Evolutionary conservation across 305 asterid genomes (phyloP).

Genomic region (Salvia sclarea): DNA sequence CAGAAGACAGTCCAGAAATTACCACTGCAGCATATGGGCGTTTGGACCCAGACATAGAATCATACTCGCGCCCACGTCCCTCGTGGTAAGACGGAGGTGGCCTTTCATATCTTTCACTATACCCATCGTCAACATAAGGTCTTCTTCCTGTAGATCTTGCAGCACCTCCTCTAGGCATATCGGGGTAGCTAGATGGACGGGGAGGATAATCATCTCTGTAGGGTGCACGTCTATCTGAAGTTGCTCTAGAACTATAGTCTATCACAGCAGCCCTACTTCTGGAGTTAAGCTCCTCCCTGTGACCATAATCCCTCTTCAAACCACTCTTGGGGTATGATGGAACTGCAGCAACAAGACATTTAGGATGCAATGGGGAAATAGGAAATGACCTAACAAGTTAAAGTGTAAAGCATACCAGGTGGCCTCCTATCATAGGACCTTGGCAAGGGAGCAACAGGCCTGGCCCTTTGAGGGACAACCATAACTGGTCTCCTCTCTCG

Average conservation of each 20-base stretch:
- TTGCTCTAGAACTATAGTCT: conserved; percentile 61
- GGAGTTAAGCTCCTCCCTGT: conserved; percentile 71
- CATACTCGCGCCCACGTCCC: conserved; percentile 73
- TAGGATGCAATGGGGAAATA: conserved; percentile 11
- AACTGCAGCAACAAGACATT: conserved; percentile 45
- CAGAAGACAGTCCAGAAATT: conserved; percentile 29
- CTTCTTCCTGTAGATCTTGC: conserved; percentile 68
- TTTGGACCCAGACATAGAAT: conserved; percentile 78
- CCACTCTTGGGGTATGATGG: conserved; percentile 72
- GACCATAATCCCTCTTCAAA: conserved; percentile 70
- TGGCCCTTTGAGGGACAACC: conserved; percentile 67
- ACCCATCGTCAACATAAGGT: conserved; percentile 80
- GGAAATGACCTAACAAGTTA: neutral
- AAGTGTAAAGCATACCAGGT: conserved; percentile 58
- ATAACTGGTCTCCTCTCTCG: conserved; percentile 73
- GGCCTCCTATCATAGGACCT: conserved; percentile 94
- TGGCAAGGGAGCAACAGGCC: conserved; percentile 67
- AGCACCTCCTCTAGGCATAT: conserved; percentile 71
- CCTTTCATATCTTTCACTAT: conserved; percentile 82
- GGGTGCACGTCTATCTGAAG: conserved; percentile 65
- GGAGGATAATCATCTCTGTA: conserved; percentile 77
- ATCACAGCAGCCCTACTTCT: conserved; percentile 75
- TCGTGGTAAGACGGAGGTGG: conserved; percentile 84
- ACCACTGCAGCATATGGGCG: conserved; percentile 86
- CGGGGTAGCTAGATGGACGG: conserved; percentile 72